Conservation (phyloP, 805 yeast genomes). For the Kluyveromyces siamensis region DNA sequence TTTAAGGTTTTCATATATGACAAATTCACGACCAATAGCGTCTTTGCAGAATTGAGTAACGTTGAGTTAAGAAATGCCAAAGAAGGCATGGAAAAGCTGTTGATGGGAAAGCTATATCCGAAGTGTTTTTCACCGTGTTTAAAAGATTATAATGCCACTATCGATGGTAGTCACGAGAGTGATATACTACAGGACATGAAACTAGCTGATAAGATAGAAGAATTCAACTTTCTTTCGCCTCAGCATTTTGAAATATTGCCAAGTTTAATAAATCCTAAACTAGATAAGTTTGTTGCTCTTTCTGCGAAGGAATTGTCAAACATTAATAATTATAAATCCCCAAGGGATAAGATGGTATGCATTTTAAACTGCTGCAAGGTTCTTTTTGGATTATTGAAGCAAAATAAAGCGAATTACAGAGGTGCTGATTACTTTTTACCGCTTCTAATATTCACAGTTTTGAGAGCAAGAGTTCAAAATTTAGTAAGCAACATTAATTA, state of each 20-base stretch:
- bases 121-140: conserved; percentile 69
- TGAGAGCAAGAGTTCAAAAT: conserved; percentile 55
- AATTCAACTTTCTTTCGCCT: conserved; percentile 65
- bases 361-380: conserved; percentile 87
- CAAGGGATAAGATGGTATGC: conserved; percentile 90
- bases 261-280: conserved; percentile 36
- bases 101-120: conserved; percentile 78
- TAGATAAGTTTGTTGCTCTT: conserved; percentile 47
- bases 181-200: conserved; percentile 56
- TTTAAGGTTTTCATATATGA: conserved; percentile 65
- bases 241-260: conserved; percentile 66
- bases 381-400: conserved; percentile 77
- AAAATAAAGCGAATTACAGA: conserved; percentile 50
- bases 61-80: conserved; percentile 59
- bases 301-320: conserved; percentile 71
- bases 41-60: conserved; percentile 60
- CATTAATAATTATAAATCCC: conserved; percentile 79
- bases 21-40: conserved; percentile 54
- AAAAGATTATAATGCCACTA: conserved; percentile 27
- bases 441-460: conserved; percentile 64
- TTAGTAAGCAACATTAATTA: conserved; percentile 75
- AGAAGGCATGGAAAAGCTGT: conserved; percentile 87
- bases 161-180: conserved; percentile 47
- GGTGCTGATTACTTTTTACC: conserved; percentile 97
- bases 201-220: conserved; percentile 43